Evolutionary conservation across 2,329 filamentous ascomycete genomes (phyloP), one percentile per base, ranked within the genome.

Genomic region (Dryadomyces sulphureus): DNA sequence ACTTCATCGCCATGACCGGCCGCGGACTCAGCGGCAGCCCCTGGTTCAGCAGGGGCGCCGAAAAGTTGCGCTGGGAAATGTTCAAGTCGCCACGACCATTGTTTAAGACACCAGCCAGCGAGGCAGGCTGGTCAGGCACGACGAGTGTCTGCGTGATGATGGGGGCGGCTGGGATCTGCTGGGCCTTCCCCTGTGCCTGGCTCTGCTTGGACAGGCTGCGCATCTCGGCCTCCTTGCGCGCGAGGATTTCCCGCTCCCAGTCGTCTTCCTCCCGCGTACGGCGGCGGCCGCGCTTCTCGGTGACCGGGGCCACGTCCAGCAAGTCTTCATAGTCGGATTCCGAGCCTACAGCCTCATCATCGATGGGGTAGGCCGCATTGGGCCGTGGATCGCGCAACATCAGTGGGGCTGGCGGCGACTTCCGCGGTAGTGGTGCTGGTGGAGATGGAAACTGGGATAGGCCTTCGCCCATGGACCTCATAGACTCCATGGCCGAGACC

Each of bases 261-360:
- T 95, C 87, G 56, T 95, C 89, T 50, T 94, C 86, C 59, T 90
- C 87, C 45, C 89, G 75, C 3, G 88, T 94, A 61, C 83, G 86
- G 54, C 86, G 73, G 49, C 88, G 76, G 8, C 88, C 90, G 50
- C 89, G 75, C 45, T 77, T 67, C 12, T 73, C 67, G 32, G 72
- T 64, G 43, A 80, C 67, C 51, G 83, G 79, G 39, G 81, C 73
- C 4, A 81, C 77, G 50, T 85, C 81, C 12, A 86, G 63, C 32
- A 84, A 72, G 51, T 89, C 83, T 49, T 92, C 86, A 54, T 89
- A 92, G 52, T 94, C 88, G 0, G 85, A 89, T 49, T 86, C 85
- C 0, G 85, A 89, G 49, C 86, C 85, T 0, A 81, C 80, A 2
- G 56, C 55, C 3, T 75, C 72, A 12, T 80, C 78, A n/a, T 81